phyloP scores from a whole-genome alignment of 2,329 filamentous ascomycete species.

The Ophiosphaerella korrae region DNA sequence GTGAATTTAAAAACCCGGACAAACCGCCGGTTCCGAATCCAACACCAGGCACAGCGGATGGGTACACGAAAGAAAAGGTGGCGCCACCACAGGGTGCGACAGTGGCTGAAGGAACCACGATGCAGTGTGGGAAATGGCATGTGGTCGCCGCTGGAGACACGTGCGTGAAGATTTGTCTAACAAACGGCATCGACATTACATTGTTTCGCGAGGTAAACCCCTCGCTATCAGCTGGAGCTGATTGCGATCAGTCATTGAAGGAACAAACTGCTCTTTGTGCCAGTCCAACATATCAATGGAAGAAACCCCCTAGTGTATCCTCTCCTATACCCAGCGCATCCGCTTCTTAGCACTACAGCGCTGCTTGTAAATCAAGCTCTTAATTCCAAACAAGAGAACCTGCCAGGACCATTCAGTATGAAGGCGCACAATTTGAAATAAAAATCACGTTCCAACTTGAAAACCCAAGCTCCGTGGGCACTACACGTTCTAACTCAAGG shows the following conservation, averaged over 20 bases:
- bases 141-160: conserved; percentile 3
- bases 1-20: conserved; percentile 1
- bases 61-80: neutral
- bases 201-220: conserved; percentile 5
- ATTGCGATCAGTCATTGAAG: conserved; percentile 6
- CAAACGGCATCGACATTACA: conserved; percentile 2
- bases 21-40: conserved; percentile 4
- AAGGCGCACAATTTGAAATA: no score
- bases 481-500: no score
- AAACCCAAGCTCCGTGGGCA: no score
- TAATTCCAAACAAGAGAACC: no score
- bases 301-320: neutral
- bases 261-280: conserved; percentile 6
- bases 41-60: conserved; percentile 1
- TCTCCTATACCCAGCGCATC: no score
- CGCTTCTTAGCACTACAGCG: no score
- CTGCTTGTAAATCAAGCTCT: no score
- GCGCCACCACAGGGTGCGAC: conserved; percentile 1
- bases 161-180: conserved; percentile 5
- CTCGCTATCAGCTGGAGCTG: neutral
- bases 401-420: no score
- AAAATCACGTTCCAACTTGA: no score
- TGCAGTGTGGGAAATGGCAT: conserved; percentile 11
- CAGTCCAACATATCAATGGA: conserved; percentile 10
- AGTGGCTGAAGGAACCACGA: conserved; percentile 6